These are phyloP conservation scores for Rhizopus stolonifer DNA, from an alignment of 371 early-diverging fungal species.

Conservation along the genomic window DNA sequence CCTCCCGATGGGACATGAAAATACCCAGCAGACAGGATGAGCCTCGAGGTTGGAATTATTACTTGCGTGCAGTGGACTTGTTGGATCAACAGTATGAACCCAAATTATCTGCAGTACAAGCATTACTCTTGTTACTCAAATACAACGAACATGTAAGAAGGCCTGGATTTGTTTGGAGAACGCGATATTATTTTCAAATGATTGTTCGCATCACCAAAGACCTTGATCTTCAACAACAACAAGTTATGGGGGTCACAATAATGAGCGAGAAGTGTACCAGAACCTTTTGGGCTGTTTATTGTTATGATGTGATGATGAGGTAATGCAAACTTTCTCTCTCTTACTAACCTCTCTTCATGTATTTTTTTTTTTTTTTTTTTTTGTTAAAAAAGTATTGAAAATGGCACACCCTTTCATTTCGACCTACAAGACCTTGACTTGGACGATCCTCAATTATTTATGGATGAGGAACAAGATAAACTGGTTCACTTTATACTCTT, in stretches of 20 bases:
- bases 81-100: constrained; percentile 25
- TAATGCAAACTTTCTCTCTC: no score
- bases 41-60: constrained; percentile 27
- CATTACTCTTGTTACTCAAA: constrained; percentile 30
- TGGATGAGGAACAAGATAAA: constrained; percentile 25
- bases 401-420: constrained; percentile 24
- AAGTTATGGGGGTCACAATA: constrained; percentile 1
- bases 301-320: constrained; percentile 39
- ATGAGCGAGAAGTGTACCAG: constrained; percentile 25
- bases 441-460: constrained; percentile 19
- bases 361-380: neutral
- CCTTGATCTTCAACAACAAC: constrained; percentile 19
- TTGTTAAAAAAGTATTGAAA: constrained; percentile 17
- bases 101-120: constrained; percentile 30
- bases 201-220: constrained; percentile 31
- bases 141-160: constrained; percentile 36
- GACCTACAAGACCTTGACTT: constrained; percentile 1
- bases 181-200: constrained; percentile 27
- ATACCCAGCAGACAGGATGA: constrained; percentile 10
- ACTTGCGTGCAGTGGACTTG: constrained; percentile 24
- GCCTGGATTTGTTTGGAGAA: constrained; percentile 33
- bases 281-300: constrained; percentile 32
- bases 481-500: constrained; percentile 21
- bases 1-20: constrained; percentile 26
- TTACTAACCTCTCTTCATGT: no score